Evolutionary conservation across 495 filamentous ascomycete genomes (phyloP).

Genomic region (Aspergillus campestris): DNA sequence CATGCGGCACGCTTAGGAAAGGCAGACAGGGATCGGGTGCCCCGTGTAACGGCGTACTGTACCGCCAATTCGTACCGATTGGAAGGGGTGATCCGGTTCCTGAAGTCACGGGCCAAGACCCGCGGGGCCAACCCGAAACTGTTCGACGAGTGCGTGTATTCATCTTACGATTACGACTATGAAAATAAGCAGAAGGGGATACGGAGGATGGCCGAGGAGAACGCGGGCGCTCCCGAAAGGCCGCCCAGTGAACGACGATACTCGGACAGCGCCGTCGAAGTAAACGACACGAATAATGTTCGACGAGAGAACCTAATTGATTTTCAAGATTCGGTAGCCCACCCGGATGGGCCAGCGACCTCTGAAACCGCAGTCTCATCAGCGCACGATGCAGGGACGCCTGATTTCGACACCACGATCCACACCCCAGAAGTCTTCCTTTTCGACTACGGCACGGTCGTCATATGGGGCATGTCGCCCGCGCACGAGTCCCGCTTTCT

Average conservation of each 20-base stretch:
- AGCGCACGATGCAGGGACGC: slow-evolving; percentile 17
- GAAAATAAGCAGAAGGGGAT: slow-evolving; percentile 31
- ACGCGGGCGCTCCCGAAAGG: slow-evolving; percentile 21
- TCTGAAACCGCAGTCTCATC: slow-evolving; percentile 18
- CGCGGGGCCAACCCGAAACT: slow-evolving; percentile 77
- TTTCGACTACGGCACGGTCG: slow-evolving; percentile 98
- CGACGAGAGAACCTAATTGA: slow-evolving; percentile 48
- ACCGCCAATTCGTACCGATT: slow-evolving; percentile 85
- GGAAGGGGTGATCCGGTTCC: slow-evolving; percentile 76
- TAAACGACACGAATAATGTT: slow-evolving; percentile 41
- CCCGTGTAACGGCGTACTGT: slow-evolving; percentile 91
- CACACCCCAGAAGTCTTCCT: slow-evolving; percentile 92
- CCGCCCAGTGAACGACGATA: slow-evolving; percentile 51
- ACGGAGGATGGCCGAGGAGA: slow-evolving; percentile 17
- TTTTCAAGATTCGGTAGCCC: slow-evolving; percentile 33
- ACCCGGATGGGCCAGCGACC: slow-evolving; percentile 16
- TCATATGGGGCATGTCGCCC: slow-evolving; percentile 96
- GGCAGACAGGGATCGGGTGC: slow-evolving; percentile 78
- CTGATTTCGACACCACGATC: slow-evolving; percentile 54
- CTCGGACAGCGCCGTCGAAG: slow-evolving; percentile 53
- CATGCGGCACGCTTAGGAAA: slow-evolving; percentile 92
- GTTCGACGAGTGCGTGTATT: slow-evolving; percentile 96
- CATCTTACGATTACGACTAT: slow-evolving; percentile 69
- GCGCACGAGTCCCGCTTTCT: slow-evolving; percentile 79
- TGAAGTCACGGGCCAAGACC: slow-evolving; percentile 70